Evolutionary conservation across 78 protist genomes (phyloP), one percentile per base, ranked within the genome.

Genomic region (Dictyostelium capitatum): DNA sequence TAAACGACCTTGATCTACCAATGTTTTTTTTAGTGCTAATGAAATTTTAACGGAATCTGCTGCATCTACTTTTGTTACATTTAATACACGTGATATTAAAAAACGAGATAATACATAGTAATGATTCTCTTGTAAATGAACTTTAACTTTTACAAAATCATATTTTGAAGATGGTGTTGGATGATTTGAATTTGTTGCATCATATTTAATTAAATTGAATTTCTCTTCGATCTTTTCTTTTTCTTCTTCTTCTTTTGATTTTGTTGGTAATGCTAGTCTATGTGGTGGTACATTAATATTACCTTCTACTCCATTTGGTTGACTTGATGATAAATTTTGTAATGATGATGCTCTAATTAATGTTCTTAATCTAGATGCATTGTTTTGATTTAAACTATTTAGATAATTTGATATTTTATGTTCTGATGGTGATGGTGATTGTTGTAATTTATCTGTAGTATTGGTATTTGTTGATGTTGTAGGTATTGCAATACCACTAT

Each of bases 41-140:
- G 93, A 87, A 6, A 87, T 87, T 70, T 87, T 87, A 43, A 87
- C 93, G 20, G 93, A 87, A 12, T 87, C 93, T 3, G 93, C 93
- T 4, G 93, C 93, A 87, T 87, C 93, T 15, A 87, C 93, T 56
- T 87, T 56, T 6, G 93, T 87, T 9, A 87, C 93, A 64, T 87
- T 87, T 67, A 87, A 70, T 50, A 87, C 93, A 28, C 93, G n/a
- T 25, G 78, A 59, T 25, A 87, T 87, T 14, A 87, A 53, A 67
- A 87, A 87, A 46, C 93, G 62, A 0, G 93, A 87, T 19, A 87
- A 43, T n/a, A 87, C 93, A 77, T 87, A 87, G 67, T 87, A 87
- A 64, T 87, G 93, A 51, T 87, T 80, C 20, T 87, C 93, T 37
- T 37, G 43, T 14, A 87, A 43, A 17, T 75, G 17, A 2, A 87